Percentiles rank a stretch among this genome's conserved stretches.
Conservation (phyloP, 129 eudicot species). For the Centella asiatica region DNA sequence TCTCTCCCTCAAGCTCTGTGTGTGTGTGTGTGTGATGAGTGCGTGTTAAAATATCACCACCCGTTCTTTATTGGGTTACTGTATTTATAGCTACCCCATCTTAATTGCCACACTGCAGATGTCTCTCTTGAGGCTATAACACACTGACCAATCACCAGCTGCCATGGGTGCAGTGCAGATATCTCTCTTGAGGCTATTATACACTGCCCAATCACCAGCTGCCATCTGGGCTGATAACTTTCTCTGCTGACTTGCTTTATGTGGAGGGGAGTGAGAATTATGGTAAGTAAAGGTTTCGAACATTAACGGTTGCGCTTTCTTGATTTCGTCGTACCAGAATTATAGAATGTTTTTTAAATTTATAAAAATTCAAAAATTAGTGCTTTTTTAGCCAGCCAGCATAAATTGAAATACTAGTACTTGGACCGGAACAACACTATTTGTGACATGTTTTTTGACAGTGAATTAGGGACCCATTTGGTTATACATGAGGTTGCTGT, state of each 20-base stretch:
- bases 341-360: too few species aligned
- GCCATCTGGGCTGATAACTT: constrained; percentile 60
- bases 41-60: constrained; percentile 4
- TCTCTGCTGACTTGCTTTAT: constrained; percentile 33
- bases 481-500: background rate
- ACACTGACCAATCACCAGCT: constrained; percentile 31
- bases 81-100: constrained; percentile 15
- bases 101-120: constrained; percentile 21
- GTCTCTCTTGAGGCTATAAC: constrained; percentile 53
- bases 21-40: too few species aligned
- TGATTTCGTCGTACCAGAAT: background rate
- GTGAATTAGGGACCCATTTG: too few species aligned
- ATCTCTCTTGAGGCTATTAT: constrained; percentile 54
- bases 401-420: too few species aligned
- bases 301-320: background rate
- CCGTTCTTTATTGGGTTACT: background rate
- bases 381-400: too few species aligned
- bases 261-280: background rate
- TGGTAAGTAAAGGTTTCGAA: background rate
- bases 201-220: constrained; percentile 27
- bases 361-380: too few species aligned
- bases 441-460: too few species aligned
- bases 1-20: background rate
- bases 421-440: too few species aligned
- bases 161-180: constrained; percentile 29